Evolutionary conservation across 257 asterid species (phyloP), one percentile per base, ranked within the genome.

Genomic region (Gardenia jasminoides): DNA sequence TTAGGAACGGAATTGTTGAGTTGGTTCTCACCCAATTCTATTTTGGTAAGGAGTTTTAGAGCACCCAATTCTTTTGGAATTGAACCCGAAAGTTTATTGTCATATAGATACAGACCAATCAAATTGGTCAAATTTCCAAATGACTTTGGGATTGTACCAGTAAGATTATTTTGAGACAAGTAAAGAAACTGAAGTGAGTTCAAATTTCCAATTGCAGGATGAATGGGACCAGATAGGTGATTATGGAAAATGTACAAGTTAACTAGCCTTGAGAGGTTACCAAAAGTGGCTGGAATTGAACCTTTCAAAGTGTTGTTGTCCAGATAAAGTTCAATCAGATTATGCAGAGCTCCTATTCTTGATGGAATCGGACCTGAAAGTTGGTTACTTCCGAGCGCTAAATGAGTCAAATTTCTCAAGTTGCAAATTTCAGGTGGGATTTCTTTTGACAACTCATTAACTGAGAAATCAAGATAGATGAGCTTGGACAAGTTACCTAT

Each of bases 1-100:
- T 3, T 5, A 16, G 87, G 82, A 69, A 83, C 67, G 2, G 82
- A 52, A 13, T 80, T 82, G 24, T 36, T 54, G 10, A 83, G 58
- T 66, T 58, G 12, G 16, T 82, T 82, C 10, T 26, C 4, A 24
- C 61, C 22, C 10, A 74, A 70, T 7, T 50, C 3, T 19, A 80
- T n/a, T 1, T 24, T 4, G 7, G 10, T 19, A 7, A 26, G 24
- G 67, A 44, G n/a, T 8, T 39, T 68, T 16, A 19, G 22, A 19
- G 28, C 48, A 3, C 72, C 48, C 0, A 73, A 28, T 19, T 26
- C 30, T 2, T 0, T 0, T 24, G 82, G 65, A 22, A 78, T 67
- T 12, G 62, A 8, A n/a, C 77, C 77, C 1, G 16, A 19, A 30
- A 50, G 66, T 26, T 28, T 9, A 41, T 72, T 72, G 5, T 26